Evolutionary conservation across 2,329 filamentous ascomycete species (phyloP), one percentile per base, ranked within the genome.

Genomic region (Alternaria sp.): DNA sequence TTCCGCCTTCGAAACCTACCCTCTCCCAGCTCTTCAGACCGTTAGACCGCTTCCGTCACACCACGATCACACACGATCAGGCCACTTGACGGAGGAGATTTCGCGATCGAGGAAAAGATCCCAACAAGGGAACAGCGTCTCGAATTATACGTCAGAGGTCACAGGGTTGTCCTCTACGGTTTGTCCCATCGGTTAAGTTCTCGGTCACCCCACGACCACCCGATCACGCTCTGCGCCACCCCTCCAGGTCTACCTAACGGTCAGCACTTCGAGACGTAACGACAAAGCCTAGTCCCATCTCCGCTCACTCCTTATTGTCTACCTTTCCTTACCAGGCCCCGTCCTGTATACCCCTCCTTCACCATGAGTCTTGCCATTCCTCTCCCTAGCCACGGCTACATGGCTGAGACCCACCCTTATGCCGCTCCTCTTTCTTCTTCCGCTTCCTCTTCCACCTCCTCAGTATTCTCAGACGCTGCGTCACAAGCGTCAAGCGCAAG

Each of bases 371-470:
- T 77, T 71, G 77, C 80, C 67, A 75, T 78, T 61, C 74, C 71
- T 60, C 65, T 71, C 58, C 72, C 68, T 37, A 71, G 69, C 65
- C 75, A 78, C 75, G 75, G 75, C 71, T 70, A 76, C 68, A 76
- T 75, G 53, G 72, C 77, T 45, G 73, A 72, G 70, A 80, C 79
- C 75, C 81, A 84, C 75, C 87, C 89, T 69, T 94, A 93, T 81
- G 88, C 87, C 78, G 87, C 89, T 63, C 90, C 90, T 45, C 83
- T 93, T 84, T 88, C 90, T 75, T 90, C 90, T 60, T 92, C 91
- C 71, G 88, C 91, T 62, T 93, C 92, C 28, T 91, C 91, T 60
- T 94, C 92, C 20, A 87, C 90, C 61, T 88, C 89, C 60, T 96
- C 92, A 33, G 86, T 93, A 72, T 96, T 93, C 85, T 96, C 93